Conservation (phyloP, 805 yeast species). For the Metschnikowia drakensbergensis region DNA sequence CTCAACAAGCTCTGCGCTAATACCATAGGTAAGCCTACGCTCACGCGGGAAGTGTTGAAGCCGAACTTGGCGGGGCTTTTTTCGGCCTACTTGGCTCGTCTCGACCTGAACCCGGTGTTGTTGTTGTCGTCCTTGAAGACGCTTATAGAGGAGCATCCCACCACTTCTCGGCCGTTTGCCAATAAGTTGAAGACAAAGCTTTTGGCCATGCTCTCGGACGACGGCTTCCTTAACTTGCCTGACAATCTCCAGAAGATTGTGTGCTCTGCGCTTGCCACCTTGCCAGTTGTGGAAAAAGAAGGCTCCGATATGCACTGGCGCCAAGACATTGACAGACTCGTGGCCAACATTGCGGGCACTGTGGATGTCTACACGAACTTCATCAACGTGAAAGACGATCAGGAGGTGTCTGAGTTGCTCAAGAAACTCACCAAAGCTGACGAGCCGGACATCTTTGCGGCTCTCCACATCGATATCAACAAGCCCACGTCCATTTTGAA, state of each 20-base stretch:
- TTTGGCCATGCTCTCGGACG: slow-evolving; percentile 28
- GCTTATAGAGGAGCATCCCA: slow-evolving; percentile 56
- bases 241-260: slow-evolving; percentile 36
- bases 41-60: slow-evolving; percentile 78
- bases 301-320: slow-evolving; percentile 47
- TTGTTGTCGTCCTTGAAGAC: slow-evolving; percentile 33
- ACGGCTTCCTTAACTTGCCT: slow-evolving; percentile 39
- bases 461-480: slow-evolving; percentile 57
- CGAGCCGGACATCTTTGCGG: slow-evolving; percentile 34
- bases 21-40: slow-evolving; percentile 75
- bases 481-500: slow-evolving; percentile 48
- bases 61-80: slow-evolving; percentile 70
- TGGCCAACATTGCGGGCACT: slow-evolving; percentile 54
- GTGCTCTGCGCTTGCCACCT: slow-evolving; percentile 49
- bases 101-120: slow-evolving; percentile 29
- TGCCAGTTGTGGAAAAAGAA: slow-evolving; percentile 53
- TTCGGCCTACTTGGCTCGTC: slow-evolving; percentile 44
- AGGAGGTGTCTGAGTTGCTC: slow-evolving; percentile 41
- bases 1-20: slow-evolving; percentile 40
- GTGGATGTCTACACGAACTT: slow-evolving; percentile 56
- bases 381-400: slow-evolving; percentile 54
- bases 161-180: slow-evolving; percentile 78
- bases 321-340: slow-evolving; percentile 42
- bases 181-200: slow-evolving; percentile 53
- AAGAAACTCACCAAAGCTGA: slow-evolving; percentile 26